Base-by-base conservation (phyloP, 148 eudicot species). In the Amaranthus cruentus region DNA sequence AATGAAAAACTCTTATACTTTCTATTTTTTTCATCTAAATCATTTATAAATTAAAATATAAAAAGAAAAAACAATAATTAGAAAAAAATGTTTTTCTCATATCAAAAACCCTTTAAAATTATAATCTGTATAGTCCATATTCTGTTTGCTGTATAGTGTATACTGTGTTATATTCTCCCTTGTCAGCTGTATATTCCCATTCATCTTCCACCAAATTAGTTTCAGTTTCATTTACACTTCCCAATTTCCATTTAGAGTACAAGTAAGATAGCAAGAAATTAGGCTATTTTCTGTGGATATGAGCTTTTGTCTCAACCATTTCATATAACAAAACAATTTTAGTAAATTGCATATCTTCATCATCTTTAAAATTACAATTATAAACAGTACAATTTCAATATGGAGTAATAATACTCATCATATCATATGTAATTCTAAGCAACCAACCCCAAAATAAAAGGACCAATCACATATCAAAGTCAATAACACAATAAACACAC, bases 401-500 rank as follows among this genome's bases (percentile, higher is more conserved):
- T 28, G 38, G 38, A 28, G 38, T 28, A 28, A 28, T 28, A 46
- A 28, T 58, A 62, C 60, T 51, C 52, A 69, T 59, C 58, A 75
- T 28, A 28, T 28, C 38, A 28, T 28, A 28, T 28, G 38, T 28
- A 28, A 28, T 18, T 18, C 18, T 18, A 68, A 68, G 52, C 51
- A 58, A 51, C 78, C 49, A 57, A 64, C 58, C 63, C 49, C 78
- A 46, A 54, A 47, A 65, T 46, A 11, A 28, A 59, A 59, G 73
- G 73, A 68, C 72, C 78, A 76, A 12, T 57, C 63, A 15, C 65
- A 55, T 4, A 47, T 46, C 7, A 57, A 76, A 68, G 78, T 68
- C 78, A 76, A 68, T 76, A 47, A 68, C 51, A 15, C 73, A 58
- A 58, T 75, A 47, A 75, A 75, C 15, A 67, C 13, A 9, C 43